Percentiles rank a stretch among this genome's conserved stretches.
Evolutionary conservation across 2,329 filamentous ascomycete species (phyloP).

Genomic region (Gyromitra esculenta): DNA sequence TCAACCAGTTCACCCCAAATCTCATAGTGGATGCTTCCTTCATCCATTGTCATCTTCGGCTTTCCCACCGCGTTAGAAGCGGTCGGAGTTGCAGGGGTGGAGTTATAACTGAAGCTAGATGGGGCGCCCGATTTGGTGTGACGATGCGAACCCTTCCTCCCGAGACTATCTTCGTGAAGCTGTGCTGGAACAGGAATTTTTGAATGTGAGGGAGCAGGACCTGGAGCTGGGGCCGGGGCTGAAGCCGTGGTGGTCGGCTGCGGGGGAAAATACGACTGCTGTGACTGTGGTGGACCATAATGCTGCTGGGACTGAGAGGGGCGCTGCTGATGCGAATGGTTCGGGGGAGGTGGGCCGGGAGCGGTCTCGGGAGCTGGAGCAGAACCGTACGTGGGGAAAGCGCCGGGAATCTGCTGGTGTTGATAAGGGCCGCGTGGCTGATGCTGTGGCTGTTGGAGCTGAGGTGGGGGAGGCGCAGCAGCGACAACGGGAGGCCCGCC

Average conservation of each 20-base stretch:
- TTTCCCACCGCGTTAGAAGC: constrained; percentile 32
- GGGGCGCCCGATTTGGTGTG: constrained; percentile 39
- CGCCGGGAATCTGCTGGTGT: constrained; percentile 24
- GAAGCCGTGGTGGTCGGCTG: constrained; percentile 22
- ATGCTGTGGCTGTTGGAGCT: constrained; percentile 23
- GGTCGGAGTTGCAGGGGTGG: constrained; percentile 37
- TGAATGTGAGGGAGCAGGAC: constrained; percentile 21
- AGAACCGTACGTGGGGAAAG: constrained; percentile 33
- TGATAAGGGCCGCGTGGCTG: constrained; percentile 26
- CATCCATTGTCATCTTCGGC: constrained; percentile 43
- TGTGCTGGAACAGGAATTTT: constrained; percentile 26
- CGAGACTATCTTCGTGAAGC: constrained; percentile 19
- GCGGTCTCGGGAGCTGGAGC: constrained; percentile 16
- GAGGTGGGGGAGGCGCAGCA: constrained; percentile 9
- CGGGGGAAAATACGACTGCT: constrained; percentile 40
- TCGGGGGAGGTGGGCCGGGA: constrained; percentile 20
- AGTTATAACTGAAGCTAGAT: constrained; percentile 24
- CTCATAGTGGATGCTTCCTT: constrained; percentile 37
- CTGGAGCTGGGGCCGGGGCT: not conserved
- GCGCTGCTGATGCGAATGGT: constrained; percentile 40
- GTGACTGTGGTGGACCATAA: constrained; percentile 25
- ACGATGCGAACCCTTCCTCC: constrained; percentile 33
- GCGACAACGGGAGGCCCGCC: constrained; percentile 10
- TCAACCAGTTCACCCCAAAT: constrained; percentile 50
- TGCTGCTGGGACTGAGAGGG: constrained; percentile 38